phyloP scores from a whole-genome alignment of 805 yeast genomes.

The Barnettozyma vustinii region DNA sequence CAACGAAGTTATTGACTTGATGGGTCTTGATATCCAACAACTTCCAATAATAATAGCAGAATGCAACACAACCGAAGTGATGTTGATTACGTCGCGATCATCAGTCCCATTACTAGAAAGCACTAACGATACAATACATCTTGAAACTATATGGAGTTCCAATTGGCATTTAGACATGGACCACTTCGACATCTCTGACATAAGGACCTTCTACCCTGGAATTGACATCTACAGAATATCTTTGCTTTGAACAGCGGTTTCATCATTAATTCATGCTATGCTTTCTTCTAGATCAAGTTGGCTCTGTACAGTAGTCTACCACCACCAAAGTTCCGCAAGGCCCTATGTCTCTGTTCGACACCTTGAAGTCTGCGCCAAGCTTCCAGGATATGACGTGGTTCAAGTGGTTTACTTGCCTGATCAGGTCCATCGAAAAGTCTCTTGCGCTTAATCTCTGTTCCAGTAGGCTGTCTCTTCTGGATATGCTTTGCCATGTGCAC shows the following conservation, averaged over 20 bases:
- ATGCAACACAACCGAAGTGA: conserved; percentile 8
- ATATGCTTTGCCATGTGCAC: conserved; percentile 38
- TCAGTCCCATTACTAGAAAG: conserved; percentile 19
- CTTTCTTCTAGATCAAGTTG: conserved; percentile 26
- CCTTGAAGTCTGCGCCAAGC: conserved; percentile 82
- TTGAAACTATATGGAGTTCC: conserved; percentile 32
- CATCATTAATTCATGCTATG: not conserved
- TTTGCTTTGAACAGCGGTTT: not conserved
- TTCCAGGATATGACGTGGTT: conserved; percentile 77
- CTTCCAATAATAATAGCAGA: conserved; percentile 22
- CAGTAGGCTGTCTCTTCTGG: conserved; percentile 23
- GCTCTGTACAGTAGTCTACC: conserved; percentile 31
- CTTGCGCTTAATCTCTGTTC: conserved; percentile 43
- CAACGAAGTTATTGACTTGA: conserved; percentile 35
- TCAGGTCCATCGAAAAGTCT: conserved; percentile 85
- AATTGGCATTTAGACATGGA: conserved; percentile 63
- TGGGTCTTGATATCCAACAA: conserved; percentile 36
- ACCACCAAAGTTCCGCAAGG: conserved; percentile 65
- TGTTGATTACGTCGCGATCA: conserved; percentile 22
- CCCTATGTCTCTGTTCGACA: conserved; percentile 49
- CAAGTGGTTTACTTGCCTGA: conserved; percentile 70
- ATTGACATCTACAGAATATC: conserved; percentile 45
- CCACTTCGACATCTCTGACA: conserved; percentile 52
- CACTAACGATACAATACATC: conserved; percentile 8
- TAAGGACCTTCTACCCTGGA: conserved; percentile 54